Percentiles rank a stretch among this genome's conserved stretches.
phyloP scores from a whole-genome alignment of 2,329 filamentous ascomycete genomes.

The Aspergillus calidoustus region DNA sequence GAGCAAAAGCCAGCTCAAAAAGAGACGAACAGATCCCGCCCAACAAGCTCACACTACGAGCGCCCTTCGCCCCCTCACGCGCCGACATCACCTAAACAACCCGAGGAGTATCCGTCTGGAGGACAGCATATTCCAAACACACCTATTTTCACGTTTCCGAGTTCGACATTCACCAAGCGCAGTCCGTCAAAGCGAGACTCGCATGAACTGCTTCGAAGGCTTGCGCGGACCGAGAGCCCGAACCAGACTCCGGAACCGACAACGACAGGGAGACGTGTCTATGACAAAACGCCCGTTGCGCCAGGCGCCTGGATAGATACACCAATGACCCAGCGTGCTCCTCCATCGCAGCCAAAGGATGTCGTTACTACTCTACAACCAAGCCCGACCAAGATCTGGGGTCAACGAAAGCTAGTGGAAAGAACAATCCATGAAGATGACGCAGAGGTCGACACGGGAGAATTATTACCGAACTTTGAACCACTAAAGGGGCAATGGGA shows the following conservation, averaged over 20 bases:
- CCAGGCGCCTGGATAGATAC: conserved; percentile 54
- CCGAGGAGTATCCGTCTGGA: conserved; percentile 21
- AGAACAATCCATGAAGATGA: conserved; percentile 32
- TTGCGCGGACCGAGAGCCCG: conserved; percentile 46
- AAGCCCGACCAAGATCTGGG: not conserved
- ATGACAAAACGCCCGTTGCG: conserved; percentile 51
- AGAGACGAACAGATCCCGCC: conserved; percentile 28
- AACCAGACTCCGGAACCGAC: conserved; percentile 39
- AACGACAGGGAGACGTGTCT: conserved; percentile 38
- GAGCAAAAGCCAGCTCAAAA: conserved; percentile 31
- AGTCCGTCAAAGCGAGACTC: conserved; percentile 42
- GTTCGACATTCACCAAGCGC: conserved; percentile 34
- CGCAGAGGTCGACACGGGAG: conserved; percentile 23
- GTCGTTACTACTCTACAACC: not conserved
- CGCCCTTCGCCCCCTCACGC: conserved; percentile 19
- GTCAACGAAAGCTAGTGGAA: conserved; percentile 10
- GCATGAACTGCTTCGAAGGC: conserved; percentile 47
- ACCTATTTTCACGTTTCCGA: conserved; percentile 43
- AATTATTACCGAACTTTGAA: conserved; percentile 16
- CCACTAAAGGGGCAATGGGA: conserved; percentile 16
- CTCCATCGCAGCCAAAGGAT: not conserved
- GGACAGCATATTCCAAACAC: conserved; percentile 44
- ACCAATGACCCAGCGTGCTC: conserved; percentile 45
- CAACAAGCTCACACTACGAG: conserved; percentile 22
- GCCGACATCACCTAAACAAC: conserved; percentile 21